Conservation (phyloP, 192 early-diverging fungal species). For the Coemansia sp. region DNA sequence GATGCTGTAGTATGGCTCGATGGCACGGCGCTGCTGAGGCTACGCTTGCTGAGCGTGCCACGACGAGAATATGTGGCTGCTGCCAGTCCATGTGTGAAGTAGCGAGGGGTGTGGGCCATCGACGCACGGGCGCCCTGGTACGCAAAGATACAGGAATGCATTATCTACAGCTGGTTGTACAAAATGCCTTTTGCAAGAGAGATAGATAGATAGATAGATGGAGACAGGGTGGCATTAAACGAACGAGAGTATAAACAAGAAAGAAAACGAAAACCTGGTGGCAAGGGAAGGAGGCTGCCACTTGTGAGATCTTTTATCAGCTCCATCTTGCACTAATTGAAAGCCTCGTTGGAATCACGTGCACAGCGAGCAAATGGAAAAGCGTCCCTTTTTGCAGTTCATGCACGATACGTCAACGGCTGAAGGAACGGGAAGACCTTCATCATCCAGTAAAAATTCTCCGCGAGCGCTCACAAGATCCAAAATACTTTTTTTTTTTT, state of each 20-base stretch:
- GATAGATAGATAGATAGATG: slow-evolving; percentile 2
- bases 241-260: background rate
- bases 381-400: background rate
- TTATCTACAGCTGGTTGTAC: background rate
- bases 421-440: too few species aligned
- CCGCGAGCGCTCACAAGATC: too few species aligned
- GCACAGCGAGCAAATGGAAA: background rate
- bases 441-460: too few species aligned
- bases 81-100: background rate
- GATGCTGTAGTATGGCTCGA: slow-evolving; percentile 3
- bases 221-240: background rate
- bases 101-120: background rate
- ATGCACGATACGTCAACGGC: too few species aligned
- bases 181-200: background rate
- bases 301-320: background rate
- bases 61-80: background rate
- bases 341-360: background rate
- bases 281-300: background rate
- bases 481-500: too few species aligned
- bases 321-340: background rate
- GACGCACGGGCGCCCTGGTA: background rate
- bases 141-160: background rate
- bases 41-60: background rate
- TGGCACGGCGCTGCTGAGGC: background rate
- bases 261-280: background rate